phyloP scores from a whole-genome alignment of 2,329 filamentous ascomycete genomes.

The Emericellopsis cladophorae region DNA sequence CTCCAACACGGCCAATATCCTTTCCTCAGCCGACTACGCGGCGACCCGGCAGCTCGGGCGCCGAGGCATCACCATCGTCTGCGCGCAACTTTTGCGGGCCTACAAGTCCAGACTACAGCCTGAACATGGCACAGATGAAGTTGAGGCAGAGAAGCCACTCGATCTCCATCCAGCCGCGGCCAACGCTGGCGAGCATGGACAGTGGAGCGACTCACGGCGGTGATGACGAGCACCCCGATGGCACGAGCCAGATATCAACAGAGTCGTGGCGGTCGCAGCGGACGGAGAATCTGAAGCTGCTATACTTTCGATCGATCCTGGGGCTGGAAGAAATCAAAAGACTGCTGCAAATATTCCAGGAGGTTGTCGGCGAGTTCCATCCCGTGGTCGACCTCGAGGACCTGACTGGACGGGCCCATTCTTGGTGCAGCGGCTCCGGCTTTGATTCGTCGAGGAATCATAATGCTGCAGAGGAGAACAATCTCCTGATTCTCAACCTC shows the following conservation, averaged over 20 bases:
- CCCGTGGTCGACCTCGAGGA: slow-evolving; percentile 1
- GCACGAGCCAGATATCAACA: background rate
- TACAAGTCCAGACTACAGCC: slow-evolving; percentile 13
- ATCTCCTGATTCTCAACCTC: slow-evolving; percentile 5
- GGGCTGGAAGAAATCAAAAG: background rate
- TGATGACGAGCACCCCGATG: background rate
- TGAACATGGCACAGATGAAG: slow-evolving; percentile 11
- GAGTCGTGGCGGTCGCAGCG: background rate
- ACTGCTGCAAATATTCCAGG: background rate
- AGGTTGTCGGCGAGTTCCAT: background rate
- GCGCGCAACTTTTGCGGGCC: slow-evolving; percentile 11
- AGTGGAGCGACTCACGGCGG: background rate
- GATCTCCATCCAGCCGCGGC: background rate
- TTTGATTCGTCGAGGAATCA: background rate
- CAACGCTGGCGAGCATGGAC: background rate
- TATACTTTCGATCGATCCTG: background rate
- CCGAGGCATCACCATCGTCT: background rate
- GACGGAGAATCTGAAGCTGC: background rate
- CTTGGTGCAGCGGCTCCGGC: background rate
- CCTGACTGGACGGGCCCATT: background rate
- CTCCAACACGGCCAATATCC: too few relatives aligned
- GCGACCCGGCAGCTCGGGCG: too few relatives aligned
- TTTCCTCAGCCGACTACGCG: too few relatives aligned
- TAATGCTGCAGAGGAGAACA: slow-evolving; percentile 2
- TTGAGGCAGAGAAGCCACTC: slow-evolving; percentile 3